phyloP scores from a whole-genome alignment of 192 early-diverging fungal genomes.

The Backusella circina region DNA sequence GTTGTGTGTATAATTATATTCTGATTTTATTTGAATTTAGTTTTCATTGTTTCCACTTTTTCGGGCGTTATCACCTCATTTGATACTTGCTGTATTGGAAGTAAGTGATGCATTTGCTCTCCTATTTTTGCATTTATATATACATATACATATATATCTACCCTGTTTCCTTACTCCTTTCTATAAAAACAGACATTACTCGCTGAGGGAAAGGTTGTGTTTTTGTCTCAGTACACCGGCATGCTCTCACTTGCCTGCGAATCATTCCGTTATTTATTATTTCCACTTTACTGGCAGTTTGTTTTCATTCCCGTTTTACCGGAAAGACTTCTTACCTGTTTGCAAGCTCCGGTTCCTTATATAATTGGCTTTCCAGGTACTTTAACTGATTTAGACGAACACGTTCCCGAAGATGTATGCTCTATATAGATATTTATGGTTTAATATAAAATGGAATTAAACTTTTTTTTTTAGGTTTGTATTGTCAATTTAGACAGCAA shows the following conservation, averaged over 20 bases:
- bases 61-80: slow-evolving; percentile 55
- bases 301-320: slow-evolving; percentile 77
- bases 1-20: not conserved
- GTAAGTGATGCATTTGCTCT: slow-evolving; percentile 29
- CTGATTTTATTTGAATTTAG: slow-evolving; percentile 35
- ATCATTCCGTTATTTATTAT: slow-evolving; percentile 58
- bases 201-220: slow-evolving; percentile 68
- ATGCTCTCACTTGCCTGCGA: slow-evolving; percentile 73
- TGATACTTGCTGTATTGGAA: slow-evolving; percentile 70
- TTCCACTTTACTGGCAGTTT: slow-evolving; percentile 76
- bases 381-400: slow-evolving; percentile 47
- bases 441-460: not conserved
- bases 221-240: slow-evolving; percentile 59
- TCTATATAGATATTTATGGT: not conserved
- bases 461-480: slow-evolving; percentile 37
- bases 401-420: slow-evolving; percentile 60
- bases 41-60: slow-evolving; percentile 77
- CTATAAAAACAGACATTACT: slow-evolving; percentile 44
- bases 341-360: slow-evolving; percentile 72
- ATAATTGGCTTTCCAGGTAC: slow-evolving; percentile 67
- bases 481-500: slow-evolving; percentile 74
- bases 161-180: not conserved
- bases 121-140: no score
- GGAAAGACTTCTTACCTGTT: slow-evolving; percentile 49
- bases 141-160: no score